Evolutionary conservation across 345 rosid genomes (phyloP).

Genomic region (Pelargonium nanum): DNA sequence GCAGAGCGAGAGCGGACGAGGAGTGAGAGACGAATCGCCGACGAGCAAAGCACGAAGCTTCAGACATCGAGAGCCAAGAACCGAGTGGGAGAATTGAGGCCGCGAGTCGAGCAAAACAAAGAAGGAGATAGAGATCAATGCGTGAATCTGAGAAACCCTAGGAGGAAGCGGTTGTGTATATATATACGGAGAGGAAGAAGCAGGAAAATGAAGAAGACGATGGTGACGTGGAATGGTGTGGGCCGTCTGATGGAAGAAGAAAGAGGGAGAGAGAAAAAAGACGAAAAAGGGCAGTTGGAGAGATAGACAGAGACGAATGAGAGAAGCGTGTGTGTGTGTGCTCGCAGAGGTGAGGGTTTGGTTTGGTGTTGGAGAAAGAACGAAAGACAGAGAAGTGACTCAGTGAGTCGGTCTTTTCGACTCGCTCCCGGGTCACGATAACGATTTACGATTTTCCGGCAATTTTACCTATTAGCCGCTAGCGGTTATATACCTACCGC

Average conservation of each 20-base stretch:
- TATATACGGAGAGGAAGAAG: slow-evolving; percentile 17
- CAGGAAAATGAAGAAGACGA: slow-evolving; percentile 64
- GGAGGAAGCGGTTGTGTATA: slow-evolving; percentile 13
- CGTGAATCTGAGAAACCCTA: slow-evolving; percentile 55
- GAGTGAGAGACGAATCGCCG: neutral
- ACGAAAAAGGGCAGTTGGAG: slow-evolving; percentile 46
- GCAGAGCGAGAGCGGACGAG: neutral
- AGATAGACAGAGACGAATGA: slow-evolving; percentile 8
- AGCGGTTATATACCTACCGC: neutral
- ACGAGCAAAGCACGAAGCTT: neutral
- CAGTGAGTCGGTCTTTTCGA: neutral
- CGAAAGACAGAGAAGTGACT: neutral
- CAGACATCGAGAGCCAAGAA: neutral
- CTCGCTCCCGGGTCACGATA: neutral
- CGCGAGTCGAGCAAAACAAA: neutral
- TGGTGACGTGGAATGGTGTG: slow-evolving; percentile 57
- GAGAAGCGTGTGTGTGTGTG: slow-evolving; percentile 9
- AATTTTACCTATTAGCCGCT: neutral
- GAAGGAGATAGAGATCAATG: neutral
- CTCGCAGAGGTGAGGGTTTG: slow-evolving; percentile 4
- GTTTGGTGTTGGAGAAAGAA: slow-evolving; percentile 3
- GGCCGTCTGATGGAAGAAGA: slow-evolving; percentile 44
- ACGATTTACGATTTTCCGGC: neutral
- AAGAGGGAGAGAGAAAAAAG: slow-evolving; percentile 28
- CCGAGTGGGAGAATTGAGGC: neutral